Evolutionary conservation across 1,284 basidiomycete genomes (phyloP).

Genomic region (Peniophora sp.): DNA sequence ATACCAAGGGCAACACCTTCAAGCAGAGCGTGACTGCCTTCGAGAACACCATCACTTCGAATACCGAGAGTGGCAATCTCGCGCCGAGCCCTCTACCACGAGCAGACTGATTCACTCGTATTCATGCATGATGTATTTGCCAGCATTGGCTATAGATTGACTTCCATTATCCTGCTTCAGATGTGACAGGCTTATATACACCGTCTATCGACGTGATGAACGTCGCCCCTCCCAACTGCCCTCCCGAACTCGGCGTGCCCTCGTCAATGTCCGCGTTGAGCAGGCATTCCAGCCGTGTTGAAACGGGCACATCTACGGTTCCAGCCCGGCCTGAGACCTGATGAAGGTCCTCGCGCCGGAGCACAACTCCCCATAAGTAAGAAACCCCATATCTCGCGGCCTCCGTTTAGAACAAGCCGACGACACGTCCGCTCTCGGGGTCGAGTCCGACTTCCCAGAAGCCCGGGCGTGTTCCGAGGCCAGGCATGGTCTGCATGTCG

Average conservation of each 20-base stretch:
- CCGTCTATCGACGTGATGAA: too few relatives aligned
- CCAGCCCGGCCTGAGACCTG: too few relatives aligned
- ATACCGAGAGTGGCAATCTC: constrained; percentile 50
- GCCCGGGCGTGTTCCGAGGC: constrained; percentile 34
- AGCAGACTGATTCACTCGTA: constrained; percentile 1
- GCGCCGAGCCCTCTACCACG: constrained; percentile 19
- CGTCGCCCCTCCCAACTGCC: too few relatives aligned
- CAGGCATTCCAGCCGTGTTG: background rate
- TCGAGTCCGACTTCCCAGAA: constrained; percentile 88
- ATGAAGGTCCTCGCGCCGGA: too few relatives aligned
- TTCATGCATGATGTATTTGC: too few relatives aligned
- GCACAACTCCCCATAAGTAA: background rate
- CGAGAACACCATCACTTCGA: constrained; percentile 52
- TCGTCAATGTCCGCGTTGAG: background rate
- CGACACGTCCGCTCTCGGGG: constrained; percentile 58
- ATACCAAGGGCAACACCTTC: constrained; percentile 56
- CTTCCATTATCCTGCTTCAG: too few relatives aligned
- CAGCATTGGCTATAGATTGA: too few relatives aligned
- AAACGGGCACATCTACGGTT: background rate
- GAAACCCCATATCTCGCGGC: constrained; percentile 16
- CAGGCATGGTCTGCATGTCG: constrained; percentile 98
- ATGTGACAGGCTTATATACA: too few relatives aligned
- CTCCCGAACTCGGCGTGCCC: too few relatives aligned
- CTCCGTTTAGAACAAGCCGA: constrained; percentile 64
- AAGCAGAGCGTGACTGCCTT: constrained; percentile 50